Evolutionary conservation across 768 basidiomycete species (phyloP).

Genomic region (Aureoboletus auriporus): DNA sequence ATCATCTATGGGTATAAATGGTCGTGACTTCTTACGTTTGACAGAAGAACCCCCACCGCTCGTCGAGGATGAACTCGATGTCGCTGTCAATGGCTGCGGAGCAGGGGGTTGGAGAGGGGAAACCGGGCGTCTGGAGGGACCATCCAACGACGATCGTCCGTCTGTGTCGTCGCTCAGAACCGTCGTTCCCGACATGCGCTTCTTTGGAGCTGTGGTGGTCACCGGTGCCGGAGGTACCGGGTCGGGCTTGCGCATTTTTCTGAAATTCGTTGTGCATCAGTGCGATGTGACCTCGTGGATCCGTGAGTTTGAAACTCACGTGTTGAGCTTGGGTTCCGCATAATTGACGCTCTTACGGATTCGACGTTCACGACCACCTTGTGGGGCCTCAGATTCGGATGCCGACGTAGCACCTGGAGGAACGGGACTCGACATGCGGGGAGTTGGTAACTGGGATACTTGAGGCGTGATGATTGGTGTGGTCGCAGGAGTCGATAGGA

Average conservation of each 20-base stretch:
- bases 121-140: conserved; percentile 31
- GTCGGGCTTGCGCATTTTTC: conserved; percentile 90
- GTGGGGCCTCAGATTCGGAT: conserved; percentile 29
- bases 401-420: conserved; percentile 33
- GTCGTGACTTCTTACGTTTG: conserved; percentile 53
- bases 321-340: conserved; percentile 84
- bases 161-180: conserved; percentile 36
- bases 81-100: conserved; percentile 34
- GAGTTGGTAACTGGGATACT: conserved; percentile 43
- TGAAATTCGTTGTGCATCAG: conserved; percentile 27
- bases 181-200: conserved; percentile 38
- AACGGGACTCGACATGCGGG: conserved; percentile 46
- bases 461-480: conserved; percentile 35
- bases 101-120: conserved; percentile 30
- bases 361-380: conserved; percentile 46
- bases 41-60: conserved; percentile 21
- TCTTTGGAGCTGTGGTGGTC: conserved; percentile 33
- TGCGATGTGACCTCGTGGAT: conserved; percentile 1
- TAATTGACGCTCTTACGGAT: conserved; percentile 81
- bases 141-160: conserved; percentile 37
- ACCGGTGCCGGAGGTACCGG: conserved; percentile 36
- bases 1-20: conserved; percentile 42
- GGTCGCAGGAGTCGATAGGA: conserved; percentile 40
- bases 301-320: conserved; percentile 43
- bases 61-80: conserved; percentile 30